These are phyloP conservation scores for Seiridium cupressi DNA, from an alignment of 2,329 filamentous ascomycete genomes.

Conservation along the genomic window DNA sequence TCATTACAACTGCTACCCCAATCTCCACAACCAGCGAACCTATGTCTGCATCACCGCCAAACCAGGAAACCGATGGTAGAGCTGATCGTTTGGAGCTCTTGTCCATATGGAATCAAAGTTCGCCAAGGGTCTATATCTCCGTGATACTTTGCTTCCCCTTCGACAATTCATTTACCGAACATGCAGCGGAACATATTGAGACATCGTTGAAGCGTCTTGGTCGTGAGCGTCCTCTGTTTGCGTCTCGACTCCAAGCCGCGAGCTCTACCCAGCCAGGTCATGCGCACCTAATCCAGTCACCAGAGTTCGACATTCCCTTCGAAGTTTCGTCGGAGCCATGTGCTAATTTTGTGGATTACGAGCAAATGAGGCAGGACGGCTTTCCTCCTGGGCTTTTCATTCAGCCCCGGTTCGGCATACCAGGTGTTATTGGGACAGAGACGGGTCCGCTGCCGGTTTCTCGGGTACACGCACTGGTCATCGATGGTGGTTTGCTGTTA, in stretches of 20 bases:
- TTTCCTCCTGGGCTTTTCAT: conserved; percentile 27
- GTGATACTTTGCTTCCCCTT: conserved; percentile 31
- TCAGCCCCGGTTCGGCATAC: conserved; percentile 18
- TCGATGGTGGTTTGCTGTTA: conserved; percentile 37
- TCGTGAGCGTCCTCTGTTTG: conserved; percentile 25
- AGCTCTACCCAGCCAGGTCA: conserved; percentile 17
- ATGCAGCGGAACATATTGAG: conserved; percentile 22
- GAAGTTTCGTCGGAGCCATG: conserved; percentile 14
- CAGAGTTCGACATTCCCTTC: conserved; percentile 25
- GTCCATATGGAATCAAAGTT: conserved; percentile 31
- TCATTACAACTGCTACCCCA: background rate
- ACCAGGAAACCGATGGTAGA: conserved; percentile 11
- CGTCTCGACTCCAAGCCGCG: conserved; percentile 23
- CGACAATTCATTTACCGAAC: conserved; percentile 17
- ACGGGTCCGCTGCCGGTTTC: conserved; percentile 32
- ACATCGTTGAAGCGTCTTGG: conserved; percentile 25
- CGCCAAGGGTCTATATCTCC: conserved; percentile 30
- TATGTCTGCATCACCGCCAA: conserved; percentile 1
- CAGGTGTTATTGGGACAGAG: conserved; percentile 17
- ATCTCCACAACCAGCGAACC: background rate
- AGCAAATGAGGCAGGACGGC: conserved; percentile 19
- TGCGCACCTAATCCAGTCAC: conserved; percentile 19
- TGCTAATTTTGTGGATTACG: conserved; percentile 18
- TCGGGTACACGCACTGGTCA: conserved; percentile 35
- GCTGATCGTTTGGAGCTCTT: conserved; percentile 21